Base-by-base conservation (phyloP, 2,329 filamentous ascomycete species). In the Pseudogymnoascus sp. region DNA sequence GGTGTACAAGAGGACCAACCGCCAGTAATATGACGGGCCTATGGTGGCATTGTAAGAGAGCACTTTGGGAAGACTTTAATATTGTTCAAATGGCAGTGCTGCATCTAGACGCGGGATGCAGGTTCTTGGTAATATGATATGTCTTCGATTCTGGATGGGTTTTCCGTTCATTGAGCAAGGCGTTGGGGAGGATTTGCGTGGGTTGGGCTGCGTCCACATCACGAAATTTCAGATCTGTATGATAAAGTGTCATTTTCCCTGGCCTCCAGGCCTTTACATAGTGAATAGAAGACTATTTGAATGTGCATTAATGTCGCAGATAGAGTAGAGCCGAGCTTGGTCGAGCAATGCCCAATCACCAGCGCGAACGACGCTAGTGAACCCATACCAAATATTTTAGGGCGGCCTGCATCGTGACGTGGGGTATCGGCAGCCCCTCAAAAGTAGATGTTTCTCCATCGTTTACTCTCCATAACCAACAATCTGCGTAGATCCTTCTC, bases 191-290 rank as follows among this genome's bases (percentile, higher is more conserved):
- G 49, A 56, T 56, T 56, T 56, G 28, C 49, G 49, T 36, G 16
- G 49, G 49, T 56, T 56, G 49, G 49, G 49, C 49, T 18, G 28
- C 16, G 5, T 56, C 16, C 2, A 36, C 49, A 56, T 16, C 16
- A 56, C 49, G 49, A 56, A 56, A 56, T 56, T 18, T 56, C 25
- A 56, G 34, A 56, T 56, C 49, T 34, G 28, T 56, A 56, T 56
- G 49, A 36, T 56, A 56, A 56, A 36, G 49, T 56, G 36, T 56
- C 49, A 56, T 56, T 56, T 36, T 14, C 49, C 49, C 49, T 34
- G 49, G 28, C 16, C 49, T 36, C 28, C 28, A 34, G 16, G 28
- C 28, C 49, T 56, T 34, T 56, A 56, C 49, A 56, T 56, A 56
- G 49, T 56, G 49, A 56, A 56, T 56, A 56, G 28, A 56, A 23